These are phyloP conservation scores for Sindora glabra DNA, from an alignment of 306 rosid genomes.

Conservation along the genomic window DNA sequence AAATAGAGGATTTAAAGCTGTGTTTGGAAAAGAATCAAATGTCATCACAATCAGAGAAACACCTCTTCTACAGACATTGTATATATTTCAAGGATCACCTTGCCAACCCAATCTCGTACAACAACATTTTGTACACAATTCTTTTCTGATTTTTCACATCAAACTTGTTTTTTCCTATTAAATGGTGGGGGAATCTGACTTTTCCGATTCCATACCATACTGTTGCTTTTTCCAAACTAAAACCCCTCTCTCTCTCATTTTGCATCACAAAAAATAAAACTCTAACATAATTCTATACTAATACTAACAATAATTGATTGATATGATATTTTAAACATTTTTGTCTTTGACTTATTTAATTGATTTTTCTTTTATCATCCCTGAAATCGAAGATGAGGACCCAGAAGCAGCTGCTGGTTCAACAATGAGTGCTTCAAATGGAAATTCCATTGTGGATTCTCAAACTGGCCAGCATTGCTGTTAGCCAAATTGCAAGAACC, in stretches of 20 bases:
- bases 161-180: no score
- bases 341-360: neutral
- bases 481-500: neutral
- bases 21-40: neutral
- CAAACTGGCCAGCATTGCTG: slow-evolving; percentile 6
- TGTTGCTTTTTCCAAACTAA: neutral
- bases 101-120: neutral
- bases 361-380: neutral
- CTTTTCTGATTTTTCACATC: neutral
- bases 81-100: neutral
- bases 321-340: no score
- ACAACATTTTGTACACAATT: neutral
- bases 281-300: neutral
- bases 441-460: neutral
- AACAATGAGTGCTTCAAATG: neutral
- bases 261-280: neutral
- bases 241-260: neutral
- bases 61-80: neutral
- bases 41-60: neutral
- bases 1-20: neutral
- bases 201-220: neutral
- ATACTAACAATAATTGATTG: neutral
- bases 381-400: slow-evolving; percentile 12
- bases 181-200: neutral
- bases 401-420: slow-evolving; percentile 14